Evolutionary conservation across 2,329 filamentous ascomycete genomes (phyloP), one percentile per base, ranked within the genome.

Genomic region (Ophiocordyceps sinensis): DNA sequence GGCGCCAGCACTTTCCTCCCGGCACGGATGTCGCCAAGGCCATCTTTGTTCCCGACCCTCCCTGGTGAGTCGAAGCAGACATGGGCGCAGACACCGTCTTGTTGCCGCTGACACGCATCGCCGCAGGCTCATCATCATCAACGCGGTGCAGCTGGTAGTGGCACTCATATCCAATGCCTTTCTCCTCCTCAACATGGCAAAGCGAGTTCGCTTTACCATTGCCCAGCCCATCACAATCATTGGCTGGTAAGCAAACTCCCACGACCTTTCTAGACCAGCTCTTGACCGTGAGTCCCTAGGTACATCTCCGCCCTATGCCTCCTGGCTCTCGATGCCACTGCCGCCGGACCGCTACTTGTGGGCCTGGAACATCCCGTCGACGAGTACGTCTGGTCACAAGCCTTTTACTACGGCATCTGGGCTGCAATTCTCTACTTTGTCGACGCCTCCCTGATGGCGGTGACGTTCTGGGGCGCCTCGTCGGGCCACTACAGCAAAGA

Each of bases 141-240:
- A 95, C 53, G 83, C 81, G 3, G 67, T 80, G 2, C 88, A 89
- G 45, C 70, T 95, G 5, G 75, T 65, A 15, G 74, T 85, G 44
- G 88, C 87, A 14, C 65, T 94, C 28, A 58, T 80, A 1, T 84
- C 87, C 8, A 95, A 95, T 51, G 47, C 85, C 1, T 87, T 86
- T 46, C 70, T 95, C 2, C 69, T 95, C 1, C 73, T 91, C 49
- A 94, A 94, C 61, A 94, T 95, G 71, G 84, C 86, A 0, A 74
- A 77, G 43, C 71, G 79, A 6, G 72, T 94, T 7, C 75, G 85
- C 39, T 94, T 94, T 56, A 79, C 80, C 15, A 68, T 94, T 32
- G 85, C 87, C 1, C 73, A 94, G 44, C 87, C 88, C 1, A 68
- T 85, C 19, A 93, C 86, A 1, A 94, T 95, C 44, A 58, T 82